These are phyloP conservation scores for Aspergillus fumigatus DNA, from an alignment of 2,329 filamentous ascomycete genomes.

Conservation along the genomic window DNA sequence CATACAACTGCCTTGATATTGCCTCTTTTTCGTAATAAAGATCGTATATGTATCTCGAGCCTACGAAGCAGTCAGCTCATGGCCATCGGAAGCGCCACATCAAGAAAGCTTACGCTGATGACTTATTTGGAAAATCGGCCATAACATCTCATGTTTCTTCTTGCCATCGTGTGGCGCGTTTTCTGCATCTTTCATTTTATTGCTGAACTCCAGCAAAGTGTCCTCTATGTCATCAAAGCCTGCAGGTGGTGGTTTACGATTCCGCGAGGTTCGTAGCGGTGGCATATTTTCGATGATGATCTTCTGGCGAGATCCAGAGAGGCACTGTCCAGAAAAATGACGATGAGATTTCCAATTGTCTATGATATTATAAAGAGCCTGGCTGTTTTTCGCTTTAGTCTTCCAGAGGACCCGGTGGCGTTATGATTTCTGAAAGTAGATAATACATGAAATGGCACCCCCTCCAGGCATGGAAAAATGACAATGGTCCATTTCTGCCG, in stretches of 20 bases:
- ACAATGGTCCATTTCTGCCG: slow-evolving; percentile 1
- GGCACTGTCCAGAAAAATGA: background rate
- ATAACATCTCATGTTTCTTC: slow-evolving; percentile 86
- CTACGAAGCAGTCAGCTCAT: slow-evolving; percentile 28
- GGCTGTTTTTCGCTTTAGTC: background rate
- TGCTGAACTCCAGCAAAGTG: slow-evolving; percentile 62
- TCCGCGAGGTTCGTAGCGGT: slow-evolving; percentile 55
- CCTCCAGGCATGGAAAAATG: background rate
- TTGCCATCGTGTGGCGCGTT: slow-evolving; percentile 75
- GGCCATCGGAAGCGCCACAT: background rate
- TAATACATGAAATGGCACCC: background rate
- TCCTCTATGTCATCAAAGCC: slow-evolving; percentile 67
- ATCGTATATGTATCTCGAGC: slow-evolving; percentile 88
- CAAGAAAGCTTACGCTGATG: slow-evolving; percentile 66
- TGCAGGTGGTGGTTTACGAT: slow-evolving; percentile 60
- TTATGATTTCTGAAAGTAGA: background rate
- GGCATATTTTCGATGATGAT: slow-evolving; percentile 46
- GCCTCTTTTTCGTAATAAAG: slow-evolving; percentile 97
- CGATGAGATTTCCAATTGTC: background rate
- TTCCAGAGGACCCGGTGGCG: background rate
- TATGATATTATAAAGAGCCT: background rate
- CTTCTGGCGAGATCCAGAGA: background rate
- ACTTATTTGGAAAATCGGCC: slow-evolving; percentile 96
- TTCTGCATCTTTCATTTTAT: slow-evolving; percentile 75
- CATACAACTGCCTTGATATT: slow-evolving; percentile 86